Evolutionary conservation across 805 yeast genomes (phyloP).

Genomic region (Metschnikowia drakensbergensis): DNA sequence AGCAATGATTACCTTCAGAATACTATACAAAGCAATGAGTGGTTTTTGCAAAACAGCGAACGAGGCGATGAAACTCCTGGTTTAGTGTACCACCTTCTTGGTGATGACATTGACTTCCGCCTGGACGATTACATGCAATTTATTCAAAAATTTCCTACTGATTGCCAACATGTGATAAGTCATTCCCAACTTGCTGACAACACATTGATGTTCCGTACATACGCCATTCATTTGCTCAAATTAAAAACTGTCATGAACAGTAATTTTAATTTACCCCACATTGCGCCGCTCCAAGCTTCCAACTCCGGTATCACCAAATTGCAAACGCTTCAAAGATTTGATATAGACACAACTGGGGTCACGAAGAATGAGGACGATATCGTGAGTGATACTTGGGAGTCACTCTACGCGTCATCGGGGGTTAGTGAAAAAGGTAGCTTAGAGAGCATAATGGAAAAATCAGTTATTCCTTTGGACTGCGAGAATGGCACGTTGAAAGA

Average conservation of each 20-base stretch:
- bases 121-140: slow-evolving; percentile 45
- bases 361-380: slow-evolving; percentile 17
- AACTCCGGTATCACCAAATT: slow-evolving; percentile 17
- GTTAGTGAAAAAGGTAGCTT: slow-evolving; percentile 21
- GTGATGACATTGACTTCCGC: slow-evolving; percentile 49
- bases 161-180: slow-evolving; percentile 63
- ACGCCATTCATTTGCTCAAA: slow-evolving; percentile 52
- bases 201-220: slow-evolving; percentile 52
- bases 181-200: slow-evolving; percentile 66
- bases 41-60: slow-evolving; percentile 32
- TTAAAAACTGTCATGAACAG: slow-evolving; percentile 50
- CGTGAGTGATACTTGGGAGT: slow-evolving; percentile 24
- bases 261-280: slow-evolving; percentile 40
- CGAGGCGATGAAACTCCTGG: slow-evolving; percentile 39
- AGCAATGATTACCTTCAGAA: slow-evolving; percentile 37
- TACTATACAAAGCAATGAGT: slow-evolving; percentile 23
- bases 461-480: slow-evolving; percentile 19
- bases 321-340: slow-evolving; percentile 31
- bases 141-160: slow-evolving; percentile 49
- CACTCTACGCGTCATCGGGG: slow-evolving; percentile 19
- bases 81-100: slow-evolving; percentile 72
- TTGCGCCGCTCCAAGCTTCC: slow-evolving; percentile 20
- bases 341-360: slow-evolving; percentile 24
- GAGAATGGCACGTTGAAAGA: slow-evolving; percentile 31
- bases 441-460: slow-evolving; percentile 11